Evolutionary conservation across 495 filamentous ascomycete species (phyloP).

Genomic region (Ascobolus immersus): DNA sequence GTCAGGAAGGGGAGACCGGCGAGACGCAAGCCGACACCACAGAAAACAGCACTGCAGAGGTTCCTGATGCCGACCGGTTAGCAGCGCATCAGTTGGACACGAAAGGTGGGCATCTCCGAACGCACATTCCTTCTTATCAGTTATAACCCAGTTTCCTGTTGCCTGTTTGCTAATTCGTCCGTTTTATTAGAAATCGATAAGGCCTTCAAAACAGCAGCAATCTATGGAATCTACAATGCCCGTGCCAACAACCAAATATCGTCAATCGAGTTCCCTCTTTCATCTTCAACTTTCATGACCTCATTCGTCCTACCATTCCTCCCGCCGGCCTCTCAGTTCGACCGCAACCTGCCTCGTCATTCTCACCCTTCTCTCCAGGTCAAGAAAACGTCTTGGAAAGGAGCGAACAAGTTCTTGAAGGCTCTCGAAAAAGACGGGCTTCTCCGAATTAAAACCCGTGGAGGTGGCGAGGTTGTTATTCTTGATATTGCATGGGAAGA

Average conservation of each 20-base stretch:
- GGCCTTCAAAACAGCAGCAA: constrained; percentile 39
- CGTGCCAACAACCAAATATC: constrained; percentile 29
- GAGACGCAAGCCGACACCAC: constrained; percentile 13
- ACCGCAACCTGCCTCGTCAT: constrained; percentile 17
- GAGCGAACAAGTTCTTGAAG: constrained; percentile 49
- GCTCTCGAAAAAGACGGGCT: constrained; percentile 36
- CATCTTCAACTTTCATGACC: constrained; percentile 39
- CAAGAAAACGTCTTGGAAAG: constrained; percentile 57
- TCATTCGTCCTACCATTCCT: constrained; percentile 42
- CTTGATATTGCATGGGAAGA: constrained; percentile 42
- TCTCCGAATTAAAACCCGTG: constrained; percentile 40
- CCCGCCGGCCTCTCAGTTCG: constrained; percentile 24
- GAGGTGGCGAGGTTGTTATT: constrained; percentile 38
- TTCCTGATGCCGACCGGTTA: too few species aligned
- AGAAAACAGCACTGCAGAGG: constrained; percentile 21
- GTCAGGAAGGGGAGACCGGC: constrained; percentile 15
- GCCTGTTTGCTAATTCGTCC: constrained; percentile 3
- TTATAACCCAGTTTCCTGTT: background rate
- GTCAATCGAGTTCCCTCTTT: constrained; percentile 34
- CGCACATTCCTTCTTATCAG: background rate
- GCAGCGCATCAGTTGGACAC: constrained; percentile 26
- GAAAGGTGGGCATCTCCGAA: constrained; percentile 21
- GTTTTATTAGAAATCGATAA: constrained; percentile 54
- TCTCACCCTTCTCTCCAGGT: constrained; percentile 32
- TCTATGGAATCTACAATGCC: constrained; percentile 34